Evolutionary conservation across 2,329 filamentous ascomycete species (phyloP).

Genomic region (Camillea tinctor): DNA sequence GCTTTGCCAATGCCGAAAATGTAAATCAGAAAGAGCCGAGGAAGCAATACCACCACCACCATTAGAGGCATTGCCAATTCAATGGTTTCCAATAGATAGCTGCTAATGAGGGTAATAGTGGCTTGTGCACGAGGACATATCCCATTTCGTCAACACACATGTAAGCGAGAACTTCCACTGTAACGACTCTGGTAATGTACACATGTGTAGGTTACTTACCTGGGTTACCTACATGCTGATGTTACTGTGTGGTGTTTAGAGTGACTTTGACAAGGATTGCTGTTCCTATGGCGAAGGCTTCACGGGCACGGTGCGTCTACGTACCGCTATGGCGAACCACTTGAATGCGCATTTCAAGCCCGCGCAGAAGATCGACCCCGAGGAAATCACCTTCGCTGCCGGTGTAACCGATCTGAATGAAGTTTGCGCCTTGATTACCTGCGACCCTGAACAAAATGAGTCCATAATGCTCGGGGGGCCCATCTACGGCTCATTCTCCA

Average conservation of each 20-base stretch:
- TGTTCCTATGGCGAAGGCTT: constrained; percentile 23
- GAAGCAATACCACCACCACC: not conserved
- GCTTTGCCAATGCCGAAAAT: constrained; percentile 20
- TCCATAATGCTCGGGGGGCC: constrained; percentile 19
- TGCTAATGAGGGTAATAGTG: constrained; percentile 1
- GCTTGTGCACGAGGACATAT: constrained; percentile 14
- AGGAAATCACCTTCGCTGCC: constrained; percentile 24
- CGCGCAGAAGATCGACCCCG: constrained; percentile 14
- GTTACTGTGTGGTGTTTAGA: constrained; percentile 1
- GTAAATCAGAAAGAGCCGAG: constrained; percentile 2
- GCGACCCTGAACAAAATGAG: constrained; percentile 15
- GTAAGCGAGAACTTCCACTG: constrained; percentile 4
- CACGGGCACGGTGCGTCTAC: constrained; percentile 20
- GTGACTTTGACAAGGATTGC: constrained; percentile 14
- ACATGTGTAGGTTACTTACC: too few relatives aligned
- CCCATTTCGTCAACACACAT: constrained; percentile 13
- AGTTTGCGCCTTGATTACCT: constrained; percentile 21
- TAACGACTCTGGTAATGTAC: not conserved
- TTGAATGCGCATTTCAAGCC: constrained; percentile 23
- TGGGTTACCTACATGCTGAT: not conserved
- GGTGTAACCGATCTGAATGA: constrained; percentile 25
- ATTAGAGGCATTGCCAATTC: not conserved
- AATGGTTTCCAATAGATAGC: not conserved
- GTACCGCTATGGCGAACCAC: constrained; percentile 23
- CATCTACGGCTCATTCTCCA: constrained; percentile 21